A percentile compares a stretch with the other conserved stretches of the same genome.
Evolutionary conservation across 805 yeast genomes (phyloP).

Genomic region (Yamadazyma endophytica): DNA sequence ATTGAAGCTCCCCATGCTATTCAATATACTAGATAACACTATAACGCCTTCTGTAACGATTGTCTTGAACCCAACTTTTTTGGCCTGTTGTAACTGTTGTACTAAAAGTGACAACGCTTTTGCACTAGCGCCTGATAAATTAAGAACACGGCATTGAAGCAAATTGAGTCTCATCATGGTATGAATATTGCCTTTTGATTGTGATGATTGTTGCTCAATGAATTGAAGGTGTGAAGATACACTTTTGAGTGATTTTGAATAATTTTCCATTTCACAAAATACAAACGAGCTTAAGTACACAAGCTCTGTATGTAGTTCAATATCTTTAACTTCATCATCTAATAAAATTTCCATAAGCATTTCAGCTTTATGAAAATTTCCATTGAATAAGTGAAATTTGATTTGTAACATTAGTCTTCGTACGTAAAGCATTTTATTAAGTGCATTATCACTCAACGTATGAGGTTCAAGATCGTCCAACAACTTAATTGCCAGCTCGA

Average conservation of each 20-base stretch:
- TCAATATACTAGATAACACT: constrained; percentile 42
- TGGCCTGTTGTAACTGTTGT: constrained; percentile 47
- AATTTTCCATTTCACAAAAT: constrained; percentile 28
- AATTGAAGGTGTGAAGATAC: constrained; percentile 17
- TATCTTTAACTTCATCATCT: constrained; percentile 26
- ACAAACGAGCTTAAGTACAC: constrained; percentile 22
- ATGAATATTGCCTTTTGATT: constrained; percentile 27
- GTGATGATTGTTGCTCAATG: constrained; percentile 13
- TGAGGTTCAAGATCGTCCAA: constrained; percentile 26
- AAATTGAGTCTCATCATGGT: constrained; percentile 46
- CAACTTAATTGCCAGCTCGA: constrained; percentile 33
- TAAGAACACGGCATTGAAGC: constrained; percentile 42
- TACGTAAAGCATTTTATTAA: constrained; percentile 38
- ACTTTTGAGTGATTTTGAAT: constrained; percentile 21
- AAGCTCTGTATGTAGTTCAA: constrained; percentile 27
- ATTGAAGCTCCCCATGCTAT: constrained; percentile 33
- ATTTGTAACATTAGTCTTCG: constrained; percentile 37
- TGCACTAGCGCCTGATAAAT: constrained; percentile 40
- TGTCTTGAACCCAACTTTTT: constrained; percentile 41
- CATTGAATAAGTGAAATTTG: constrained; percentile 32
- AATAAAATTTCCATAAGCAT: constrained; percentile 27
- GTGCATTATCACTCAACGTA: constrained; percentile 28
- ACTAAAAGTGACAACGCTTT: constrained; percentile 48
- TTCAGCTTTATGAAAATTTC: constrained; percentile 30
- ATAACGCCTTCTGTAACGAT: constrained; percentile 45